A percentile compares a stretch with the other conserved stretches of the same genome.
phyloP scores from a whole-genome alignment of 345 rosid species.

The Citrus trifoliata region DNA sequence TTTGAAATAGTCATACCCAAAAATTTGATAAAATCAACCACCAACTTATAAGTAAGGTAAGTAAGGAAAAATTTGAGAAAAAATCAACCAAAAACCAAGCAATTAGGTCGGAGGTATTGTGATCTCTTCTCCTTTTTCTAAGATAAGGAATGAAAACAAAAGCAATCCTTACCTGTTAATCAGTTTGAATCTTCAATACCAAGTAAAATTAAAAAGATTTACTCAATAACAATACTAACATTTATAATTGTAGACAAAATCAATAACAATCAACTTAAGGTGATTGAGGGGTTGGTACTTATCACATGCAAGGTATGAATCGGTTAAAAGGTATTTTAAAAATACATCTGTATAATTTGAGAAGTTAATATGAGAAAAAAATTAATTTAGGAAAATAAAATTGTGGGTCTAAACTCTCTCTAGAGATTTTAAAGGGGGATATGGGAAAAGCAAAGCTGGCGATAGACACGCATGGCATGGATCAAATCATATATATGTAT shows the following conservation, averaged over 20 bases:
- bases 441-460: slow-evolving; percentile 13
- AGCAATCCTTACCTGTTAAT: slow-evolving; percentile 8
- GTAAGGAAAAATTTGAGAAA: not conserved
- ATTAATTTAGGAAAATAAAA: no score
- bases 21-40: slow-evolving; percentile 14
- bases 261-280: not conserved
- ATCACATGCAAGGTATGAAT: slow-evolving; percentile 4
- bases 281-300: not conserved
- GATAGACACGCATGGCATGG: slow-evolving; percentile 21
- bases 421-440: not conserved
- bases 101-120: slow-evolving; percentile 34
- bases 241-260: not conserved
- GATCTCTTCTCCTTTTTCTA: slow-evolving; percentile 33
- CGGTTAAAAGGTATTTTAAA: not conserved
- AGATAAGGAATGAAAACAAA: slow-evolving; percentile 22
- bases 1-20: slow-evolving; percentile 26
- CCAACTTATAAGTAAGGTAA: slow-evolving; percentile 1
- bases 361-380: not conserved
- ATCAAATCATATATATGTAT: not conserved
- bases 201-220: slow-evolving; percentile 8
- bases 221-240: not conserved
- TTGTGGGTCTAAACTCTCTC: not conserved
- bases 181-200: slow-evolving; percentile 22
- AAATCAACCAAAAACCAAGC: slow-evolving; percentile 27
- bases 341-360: not conserved